These are phyloP conservation scores for Populus hybrid DNA, from an alignment of 441 rosid genomes.

Conservation along the genomic window DNA sequence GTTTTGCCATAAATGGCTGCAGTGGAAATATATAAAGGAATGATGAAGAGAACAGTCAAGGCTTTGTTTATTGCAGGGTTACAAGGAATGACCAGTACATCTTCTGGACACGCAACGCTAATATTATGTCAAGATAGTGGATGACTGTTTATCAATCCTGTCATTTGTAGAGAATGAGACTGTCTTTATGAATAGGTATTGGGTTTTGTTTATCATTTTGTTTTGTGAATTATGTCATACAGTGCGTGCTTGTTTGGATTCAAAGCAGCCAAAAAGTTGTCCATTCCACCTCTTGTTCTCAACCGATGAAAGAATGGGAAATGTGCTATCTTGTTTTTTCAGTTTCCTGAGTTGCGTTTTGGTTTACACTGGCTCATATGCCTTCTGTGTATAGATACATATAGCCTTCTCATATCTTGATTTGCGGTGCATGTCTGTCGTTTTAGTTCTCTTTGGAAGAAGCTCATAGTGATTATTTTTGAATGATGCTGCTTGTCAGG, in stretches of 20 bases:
- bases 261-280: conserved; percentile 11
- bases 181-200: conserved; percentile 10
- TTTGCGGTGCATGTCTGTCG: background rate
- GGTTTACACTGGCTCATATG: background rate
- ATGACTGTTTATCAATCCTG: conserved; percentile 11
- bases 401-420: background rate
- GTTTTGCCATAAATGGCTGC: background rate
- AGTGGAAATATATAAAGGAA: background rate
- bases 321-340: background rate
- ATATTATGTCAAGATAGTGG: conserved; percentile 6
- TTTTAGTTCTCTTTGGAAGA: background rate
- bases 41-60: background rate
- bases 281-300: conserved; percentile 1
- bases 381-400: conserved; percentile 15
- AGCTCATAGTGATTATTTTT: background rate
- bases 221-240: conserved; percentile 7
- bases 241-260: conserved; percentile 22
- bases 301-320: conserved; percentile 6
- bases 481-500: background rate
- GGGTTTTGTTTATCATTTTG: conserved; percentile 8
- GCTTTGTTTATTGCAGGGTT: conserved; percentile 10
- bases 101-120: background rate
- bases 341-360: background rate
- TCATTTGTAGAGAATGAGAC: conserved; percentile 22
- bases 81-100: conserved; percentile 8